Percentiles rank a stretch among this genome's conserved stretches.
phyloP scores from a whole-genome alignment of 768 basidiomycete species.

The Trametes meyenii region DNA sequence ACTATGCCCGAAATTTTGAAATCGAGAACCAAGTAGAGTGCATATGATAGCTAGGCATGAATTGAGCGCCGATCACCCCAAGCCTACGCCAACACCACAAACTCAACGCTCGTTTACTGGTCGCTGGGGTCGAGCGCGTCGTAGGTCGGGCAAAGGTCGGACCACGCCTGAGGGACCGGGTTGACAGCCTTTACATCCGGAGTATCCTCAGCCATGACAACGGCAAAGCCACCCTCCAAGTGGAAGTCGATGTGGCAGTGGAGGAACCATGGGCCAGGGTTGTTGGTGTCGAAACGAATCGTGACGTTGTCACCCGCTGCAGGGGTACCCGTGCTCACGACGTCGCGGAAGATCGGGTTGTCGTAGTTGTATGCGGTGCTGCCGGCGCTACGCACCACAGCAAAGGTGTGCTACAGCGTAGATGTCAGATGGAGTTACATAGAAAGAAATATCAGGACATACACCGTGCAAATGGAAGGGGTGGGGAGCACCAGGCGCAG shows the following conservation, averaged over 20 bases:
- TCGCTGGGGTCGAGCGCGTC: slow-evolving; percentile 17
- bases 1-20: neutral
- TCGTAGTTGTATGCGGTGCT: slow-evolving; percentile 38
- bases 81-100: accelerated
- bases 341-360: slow-evolving; percentile 40
- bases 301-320: slow-evolving; percentile 25
- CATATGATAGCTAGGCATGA: neutral
- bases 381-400: slow-evolving; percentile 39
- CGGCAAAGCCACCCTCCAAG: slow-evolving; percentile 42
- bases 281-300: slow-evolving; percentile 48
- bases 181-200: slow-evolving; percentile 20
- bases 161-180: slow-evolving; percentile 25
- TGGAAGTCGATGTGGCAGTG: slow-evolving; percentile 35
- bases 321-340: slow-evolving; percentile 27
- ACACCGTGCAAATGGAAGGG: slow-evolving; percentile 51
- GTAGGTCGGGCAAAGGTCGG: slow-evolving; percentile 23
- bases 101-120: neutral
- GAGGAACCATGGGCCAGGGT: slow-evolving; percentile 57
- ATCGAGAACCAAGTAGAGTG: neutral
- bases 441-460: slow-evolving; percentile 15
- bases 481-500: slow-evolving; percentile 30
- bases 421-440: neutral
- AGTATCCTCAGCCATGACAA: slow-evolving; percentile 45
- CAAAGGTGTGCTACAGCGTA: slow-evolving; percentile 38
- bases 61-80: neutral